phyloP scores from a whole-genome alignment of 2,329 filamentous ascomycete genomes.

The Clonostachys rhizophaga region DNA sequence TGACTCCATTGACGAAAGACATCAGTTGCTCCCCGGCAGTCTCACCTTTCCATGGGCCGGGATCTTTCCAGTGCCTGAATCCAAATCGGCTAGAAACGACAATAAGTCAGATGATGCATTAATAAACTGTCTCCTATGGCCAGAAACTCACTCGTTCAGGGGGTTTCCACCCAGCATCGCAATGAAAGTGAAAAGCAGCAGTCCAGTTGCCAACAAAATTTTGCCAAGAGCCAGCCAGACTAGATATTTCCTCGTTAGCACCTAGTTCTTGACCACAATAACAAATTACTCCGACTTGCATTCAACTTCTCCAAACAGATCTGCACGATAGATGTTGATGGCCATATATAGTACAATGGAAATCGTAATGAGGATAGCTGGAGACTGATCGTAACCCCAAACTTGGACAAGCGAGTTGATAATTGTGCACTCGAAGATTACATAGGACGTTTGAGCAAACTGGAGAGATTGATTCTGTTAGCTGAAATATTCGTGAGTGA shows the following conservation, averaged over 20 bases:
- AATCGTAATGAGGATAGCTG: not conserved
- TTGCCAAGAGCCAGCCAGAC: not conserved
- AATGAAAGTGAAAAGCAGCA: slow-evolving; percentile 2
- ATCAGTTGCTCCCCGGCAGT: not conserved
- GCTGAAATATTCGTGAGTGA: not conserved
- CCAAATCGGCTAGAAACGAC: not conserved
- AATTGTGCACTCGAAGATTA: slow-evolving; percentile 1
- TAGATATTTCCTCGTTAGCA: no score
- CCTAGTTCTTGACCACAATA: no score
- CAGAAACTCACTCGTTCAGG: slow-evolving; percentile 1
- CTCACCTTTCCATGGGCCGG: not conserved
- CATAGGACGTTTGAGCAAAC: not conserved
- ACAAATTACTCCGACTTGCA: not conserved
- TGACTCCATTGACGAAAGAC: slow-evolving; percentile 1
- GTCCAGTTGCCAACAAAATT: not conserved
- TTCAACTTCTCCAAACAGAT: not conserved
- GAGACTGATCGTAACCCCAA: not conserved
- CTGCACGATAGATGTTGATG: not conserved
- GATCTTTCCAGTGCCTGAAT: slow-evolving; percentile 2
- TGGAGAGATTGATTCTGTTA: not conserved
- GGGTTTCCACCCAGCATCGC: slow-evolving; percentile 3
- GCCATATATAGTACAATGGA: not conserved
- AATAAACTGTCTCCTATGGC: not conserved
- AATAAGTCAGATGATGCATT: not conserved
- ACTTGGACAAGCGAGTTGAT: not conserved